Evolutionary conservation across 2,329 filamentous ascomycete species (phyloP).

Genomic region (Penicillium sp.): DNA sequence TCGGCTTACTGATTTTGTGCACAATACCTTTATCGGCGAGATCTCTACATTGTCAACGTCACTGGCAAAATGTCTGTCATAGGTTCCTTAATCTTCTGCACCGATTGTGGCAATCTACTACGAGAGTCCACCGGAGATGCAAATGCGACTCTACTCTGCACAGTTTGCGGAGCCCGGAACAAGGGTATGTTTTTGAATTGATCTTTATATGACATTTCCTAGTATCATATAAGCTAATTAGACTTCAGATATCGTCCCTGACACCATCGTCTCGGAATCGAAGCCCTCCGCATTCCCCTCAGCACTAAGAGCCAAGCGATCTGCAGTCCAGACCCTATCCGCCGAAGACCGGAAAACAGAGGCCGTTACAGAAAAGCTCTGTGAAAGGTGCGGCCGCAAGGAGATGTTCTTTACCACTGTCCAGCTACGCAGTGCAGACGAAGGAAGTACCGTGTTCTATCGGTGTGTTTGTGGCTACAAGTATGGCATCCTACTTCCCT

Average conservation of each 20-base stretch:
- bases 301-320: slow-evolving; percentile 74
- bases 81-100: slow-evolving; percentile 88
- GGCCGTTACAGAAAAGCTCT: slow-evolving; percentile 63
- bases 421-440: slow-evolving; percentile 86
- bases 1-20: neutral
- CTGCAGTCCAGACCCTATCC: slow-evolving; percentile 76
- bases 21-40: neutral
- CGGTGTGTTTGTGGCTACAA: slow-evolving; percentile 80
- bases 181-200: slow-evolving; percentile 55
- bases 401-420: slow-evolving; percentile 81
- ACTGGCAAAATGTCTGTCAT: slow-evolving; percentile 67
- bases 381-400: slow-evolving; percentile 72
- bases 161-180: slow-evolving; percentile 79
- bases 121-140: slow-evolving; percentile 71
- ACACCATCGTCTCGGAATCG: slow-evolving; percentile 73
- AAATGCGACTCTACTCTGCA: slow-evolving; percentile 72
- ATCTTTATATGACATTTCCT: neutral
- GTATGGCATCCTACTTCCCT: slow-evolving; percentile 47
- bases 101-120: slow-evolving; percentile 83
- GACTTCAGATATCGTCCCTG: slow-evolving; percentile 63
- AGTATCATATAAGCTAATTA: slow-evolving; percentile 7
- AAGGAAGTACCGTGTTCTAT: slow-evolving; percentile 90
- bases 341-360: slow-evolving; percentile 72
- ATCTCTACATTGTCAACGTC: neutral
- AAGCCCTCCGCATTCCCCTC: slow-evolving; percentile 89